Base-by-base conservation (phyloP, 129 eudicot genomes). In the Tanacetum coccineum region DNA sequence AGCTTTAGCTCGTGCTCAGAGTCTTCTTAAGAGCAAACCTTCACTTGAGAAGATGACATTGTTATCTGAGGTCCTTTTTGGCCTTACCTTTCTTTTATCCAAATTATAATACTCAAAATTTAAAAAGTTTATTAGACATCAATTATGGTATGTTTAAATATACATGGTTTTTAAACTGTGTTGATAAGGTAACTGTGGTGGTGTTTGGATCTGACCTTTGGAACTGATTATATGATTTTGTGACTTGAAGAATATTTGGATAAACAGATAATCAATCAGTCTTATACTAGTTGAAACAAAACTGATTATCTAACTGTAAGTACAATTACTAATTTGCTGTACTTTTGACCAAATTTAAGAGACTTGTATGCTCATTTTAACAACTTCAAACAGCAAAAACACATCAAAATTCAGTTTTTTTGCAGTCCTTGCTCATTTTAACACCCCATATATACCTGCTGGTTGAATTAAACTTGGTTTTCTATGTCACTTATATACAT, bases 1-100 rank as follows among this genome's bases (percentile, higher is more conserved):
- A 81, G 99, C 99, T 78, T 96, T 94, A 81, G 97, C 96, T 54
- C 97, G 95, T 73, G 97, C 99, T 66, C 99, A 89, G 46, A 71
- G 85, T 79, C 87, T 86, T 70, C 87, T 94, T 47, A 82, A 88
- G 82, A 94, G 93, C 74, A 80, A 84, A 61, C 71, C 70, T 54
- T 94, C 99, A 74, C 87, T 94, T 70, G 99, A 76, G 76, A 70
- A 94, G 80, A 66, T 89, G 82, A 79, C 83, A 18, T 72, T 94
- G 78, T 81, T 86, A 57, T 84, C 85, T 71, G 85, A 94, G 83
- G 77, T 81, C 64, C 36, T 51, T 63, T 30, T 59, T 47, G 46
- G 62, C 57, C 39, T 39, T 54, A 40, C 59, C 49, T 46, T 60
- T 54, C 26, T 63, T 53, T 28, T 57, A 11, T 62, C 19, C 2